Percentiles rank a stretch among this genome's conserved stretches.
Evolutionary conservation across 257 asterid species (phyloP).

Genomic region (Echium plantagineum): DNA sequence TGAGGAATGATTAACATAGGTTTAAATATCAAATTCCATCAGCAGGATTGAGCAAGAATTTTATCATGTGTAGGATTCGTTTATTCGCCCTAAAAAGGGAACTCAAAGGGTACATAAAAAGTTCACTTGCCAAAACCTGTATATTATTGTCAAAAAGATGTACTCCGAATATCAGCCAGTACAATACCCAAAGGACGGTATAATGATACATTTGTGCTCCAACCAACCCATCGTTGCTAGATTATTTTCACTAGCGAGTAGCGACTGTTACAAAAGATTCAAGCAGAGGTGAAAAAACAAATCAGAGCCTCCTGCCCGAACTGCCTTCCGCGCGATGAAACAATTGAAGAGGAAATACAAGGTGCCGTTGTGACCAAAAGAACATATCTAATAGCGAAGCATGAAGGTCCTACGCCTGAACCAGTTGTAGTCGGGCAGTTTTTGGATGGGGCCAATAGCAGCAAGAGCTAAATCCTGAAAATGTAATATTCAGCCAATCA

Average conservation of each 20-base stretch:
- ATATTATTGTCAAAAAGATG: background rate
- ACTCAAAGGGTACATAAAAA: no score
- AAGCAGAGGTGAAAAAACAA: slow-evolving; percentile 1
- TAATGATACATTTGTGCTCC: background rate
- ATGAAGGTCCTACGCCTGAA: slow-evolving; percentile 97
- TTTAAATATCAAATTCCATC: no score
- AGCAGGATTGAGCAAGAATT: no score
- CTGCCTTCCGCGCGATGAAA: background rate
- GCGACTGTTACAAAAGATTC: slow-evolving; percentile 16
- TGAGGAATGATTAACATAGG: no score
- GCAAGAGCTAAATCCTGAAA: slow-evolving; percentile 75
- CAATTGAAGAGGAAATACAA: slow-evolving; percentile 1
- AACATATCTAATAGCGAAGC: slow-evolving; percentile 78
- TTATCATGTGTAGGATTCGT: no score
- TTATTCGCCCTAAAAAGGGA: no score
- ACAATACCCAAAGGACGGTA: no score
- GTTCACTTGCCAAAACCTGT: no score
- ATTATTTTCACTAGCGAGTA: slow-evolving; percentile 29
- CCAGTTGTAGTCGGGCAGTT: slow-evolving; percentile 96
- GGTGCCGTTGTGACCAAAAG: slow-evolving; percentile 1
- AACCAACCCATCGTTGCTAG: slow-evolving; percentile 9
- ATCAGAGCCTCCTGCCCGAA: slow-evolving; percentile 5
- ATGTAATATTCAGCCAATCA: background rate
- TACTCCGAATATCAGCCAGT: background rate
- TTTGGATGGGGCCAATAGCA: slow-evolving; percentile 72